Conservation (phyloP, 164 flowering plant genomes). For the Vitis amurensis region DNA sequence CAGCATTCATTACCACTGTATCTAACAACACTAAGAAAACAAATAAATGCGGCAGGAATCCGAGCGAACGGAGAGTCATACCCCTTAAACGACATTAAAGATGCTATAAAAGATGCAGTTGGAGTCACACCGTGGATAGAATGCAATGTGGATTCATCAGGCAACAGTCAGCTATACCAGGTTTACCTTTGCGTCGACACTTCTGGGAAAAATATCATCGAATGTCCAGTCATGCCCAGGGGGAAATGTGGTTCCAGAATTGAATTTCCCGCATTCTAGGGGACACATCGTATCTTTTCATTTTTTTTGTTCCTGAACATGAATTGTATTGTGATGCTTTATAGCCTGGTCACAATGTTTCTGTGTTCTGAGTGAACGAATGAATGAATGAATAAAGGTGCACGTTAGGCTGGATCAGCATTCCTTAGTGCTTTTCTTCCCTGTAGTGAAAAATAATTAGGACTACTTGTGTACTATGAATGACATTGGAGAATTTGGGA, state of each 20-base stretch:
- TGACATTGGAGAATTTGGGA: too few relatives aligned
- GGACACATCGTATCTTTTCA: too few relatives aligned
- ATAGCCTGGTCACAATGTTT: too few relatives aligned
- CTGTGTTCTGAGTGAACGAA: too few relatives aligned
- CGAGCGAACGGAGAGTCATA: slow-evolving; percentile 37
- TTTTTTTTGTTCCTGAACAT: too few relatives aligned
- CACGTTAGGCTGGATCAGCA: too few relatives aligned
- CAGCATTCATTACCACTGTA: slow-evolving; percentile 8
- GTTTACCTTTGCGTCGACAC: slow-evolving; percentile 49
- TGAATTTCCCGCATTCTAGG: slow-evolving; percentile 34
- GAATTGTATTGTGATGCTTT: too few relatives aligned
- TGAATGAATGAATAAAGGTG: too few relatives aligned
- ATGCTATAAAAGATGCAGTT: slow-evolving; percentile 29
- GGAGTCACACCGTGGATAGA: slow-evolving; percentile 37
- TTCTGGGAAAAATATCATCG: slow-evolving; percentile 36
- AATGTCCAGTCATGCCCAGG: slow-evolving; percentile 41
- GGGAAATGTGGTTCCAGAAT: slow-evolving; percentile 27
- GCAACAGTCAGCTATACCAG: slow-evolving; percentile 48
- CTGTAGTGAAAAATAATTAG: too few relatives aligned
- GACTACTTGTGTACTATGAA: too few relatives aligned
- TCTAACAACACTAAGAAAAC: too few relatives aligned
- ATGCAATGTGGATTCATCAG: slow-evolving; percentile 40
- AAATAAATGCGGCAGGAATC: slow-evolving; percentile 41
- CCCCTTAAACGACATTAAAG: slow-evolving; percentile 22
- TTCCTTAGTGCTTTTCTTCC: too few relatives aligned